Evolutionary conservation across 2,329 filamentous ascomycete species (phyloP).

Genomic region (Sporothrix variecibatus): DNA sequence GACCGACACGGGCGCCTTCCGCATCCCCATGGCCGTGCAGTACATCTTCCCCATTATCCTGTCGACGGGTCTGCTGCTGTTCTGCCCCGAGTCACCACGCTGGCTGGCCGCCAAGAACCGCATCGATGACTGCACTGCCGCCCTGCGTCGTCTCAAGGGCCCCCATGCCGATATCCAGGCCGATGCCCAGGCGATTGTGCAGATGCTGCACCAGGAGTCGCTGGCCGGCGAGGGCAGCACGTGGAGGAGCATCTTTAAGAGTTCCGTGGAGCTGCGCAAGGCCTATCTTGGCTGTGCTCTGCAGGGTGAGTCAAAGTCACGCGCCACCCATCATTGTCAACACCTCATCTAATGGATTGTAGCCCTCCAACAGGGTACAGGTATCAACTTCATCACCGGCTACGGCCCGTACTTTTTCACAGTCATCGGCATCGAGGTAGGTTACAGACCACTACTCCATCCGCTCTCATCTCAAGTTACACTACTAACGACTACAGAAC

Average conservation of each 20-base stretch:
- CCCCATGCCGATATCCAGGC: background rate
- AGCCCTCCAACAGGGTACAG: conserved; percentile 13
- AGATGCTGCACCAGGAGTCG: conserved; percentile 10
- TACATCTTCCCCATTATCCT: conserved; percentile 18
- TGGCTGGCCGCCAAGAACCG: conserved; percentile 3
- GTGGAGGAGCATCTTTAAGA: background rate
- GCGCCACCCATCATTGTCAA: background rate
- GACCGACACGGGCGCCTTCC: conserved; percentile 10
- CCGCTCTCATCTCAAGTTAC: background rate
- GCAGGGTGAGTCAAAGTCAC: background rate
- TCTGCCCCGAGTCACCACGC: conserved; percentile 20
- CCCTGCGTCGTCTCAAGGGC: conserved; percentile 13
- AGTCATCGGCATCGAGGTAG: conserved; percentile 10
- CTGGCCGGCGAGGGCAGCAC: conserved; percentile 10
- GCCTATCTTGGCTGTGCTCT: conserved; percentile 15
- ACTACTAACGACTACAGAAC: background rate
- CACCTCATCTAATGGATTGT: background rate
- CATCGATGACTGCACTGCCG: background rate
- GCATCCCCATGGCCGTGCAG: conserved; percentile 19
- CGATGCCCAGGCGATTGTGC: background rate
- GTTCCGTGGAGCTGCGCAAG: conserved; percentile 12
- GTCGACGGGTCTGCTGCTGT: conserved; percentile 10
- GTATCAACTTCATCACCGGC: conserved; percentile 12
- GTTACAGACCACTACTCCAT: background rate
- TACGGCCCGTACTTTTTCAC: conserved; percentile 16